Evolutionary conservation across 2,329 filamentous ascomycete genomes (phyloP).

Genomic region (Claviceps arundinis): DNA sequence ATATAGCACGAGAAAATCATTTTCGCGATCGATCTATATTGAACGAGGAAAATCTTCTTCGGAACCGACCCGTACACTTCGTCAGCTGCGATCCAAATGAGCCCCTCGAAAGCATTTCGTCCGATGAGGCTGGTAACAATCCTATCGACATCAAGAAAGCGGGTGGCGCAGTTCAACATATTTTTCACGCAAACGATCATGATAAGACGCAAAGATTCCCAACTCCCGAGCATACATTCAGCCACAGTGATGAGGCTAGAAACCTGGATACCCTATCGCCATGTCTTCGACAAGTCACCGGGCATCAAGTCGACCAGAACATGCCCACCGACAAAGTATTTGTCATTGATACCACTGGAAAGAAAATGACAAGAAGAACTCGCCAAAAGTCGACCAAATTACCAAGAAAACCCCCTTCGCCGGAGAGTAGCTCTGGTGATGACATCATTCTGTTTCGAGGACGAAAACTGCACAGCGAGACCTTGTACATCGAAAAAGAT

Average conservation of each 20-base stretch:
- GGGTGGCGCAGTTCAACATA: background rate
- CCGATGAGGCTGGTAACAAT: background rate
- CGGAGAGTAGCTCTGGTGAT: slow-evolving; percentile 39
- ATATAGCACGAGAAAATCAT: slow-evolving; percentile 37
- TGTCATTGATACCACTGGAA: slow-evolving; percentile 24
- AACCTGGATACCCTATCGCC: background rate
- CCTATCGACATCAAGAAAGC: slow-evolving; percentile 2
- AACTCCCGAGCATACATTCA: background rate
- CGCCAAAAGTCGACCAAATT: slow-evolving; percentile 1
- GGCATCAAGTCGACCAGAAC: background rate
- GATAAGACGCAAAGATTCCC: background rate
- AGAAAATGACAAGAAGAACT: slow-evolving; percentile 7
- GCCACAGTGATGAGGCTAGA: background rate
- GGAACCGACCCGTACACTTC: slow-evolving; percentile 37
- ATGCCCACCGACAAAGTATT: slow-evolving; percentile 12
- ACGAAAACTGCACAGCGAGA: slow-evolving; percentile 22
- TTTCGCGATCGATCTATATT: slow-evolving; percentile 28
- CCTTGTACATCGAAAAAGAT: background rate
- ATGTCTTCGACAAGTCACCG: background rate
- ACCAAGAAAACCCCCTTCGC: slow-evolving; percentile 11
- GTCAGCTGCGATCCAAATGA: slow-evolving; percentile 39
- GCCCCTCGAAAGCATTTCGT: slow-evolving; percentile 25
- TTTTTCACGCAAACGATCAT: background rate
- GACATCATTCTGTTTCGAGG: slow-evolving; percentile 57
- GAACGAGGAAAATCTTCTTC: slow-evolving; percentile 27